Conservation (phyloP, 2,329 filamentous ascomycete genomes). For the Bertia moriformis region DNA sequence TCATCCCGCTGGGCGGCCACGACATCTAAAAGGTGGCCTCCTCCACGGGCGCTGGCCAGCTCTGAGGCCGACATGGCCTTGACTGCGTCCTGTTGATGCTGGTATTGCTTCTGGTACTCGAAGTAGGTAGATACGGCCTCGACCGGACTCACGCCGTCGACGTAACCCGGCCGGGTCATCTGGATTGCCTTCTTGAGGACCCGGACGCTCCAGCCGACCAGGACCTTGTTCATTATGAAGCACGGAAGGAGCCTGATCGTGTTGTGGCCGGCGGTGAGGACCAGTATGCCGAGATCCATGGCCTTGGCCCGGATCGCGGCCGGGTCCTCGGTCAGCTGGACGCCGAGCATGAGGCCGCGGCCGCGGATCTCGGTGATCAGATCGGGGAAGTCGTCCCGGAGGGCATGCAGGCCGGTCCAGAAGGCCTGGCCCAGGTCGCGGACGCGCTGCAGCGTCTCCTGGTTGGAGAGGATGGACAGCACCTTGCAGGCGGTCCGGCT, state of each 20-base stretch:
- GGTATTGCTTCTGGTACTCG: too few relatives aligned
- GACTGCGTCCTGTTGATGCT: too few relatives aligned
- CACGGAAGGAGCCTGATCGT: conserved; percentile 85
- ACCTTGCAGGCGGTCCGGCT: conserved; percentile 50
- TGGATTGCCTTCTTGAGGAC: conserved; percentile 58
- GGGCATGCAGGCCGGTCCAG: conserved; percentile 26
- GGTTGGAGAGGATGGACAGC: conserved; percentile 54
- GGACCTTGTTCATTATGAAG: conserved; percentile 62
- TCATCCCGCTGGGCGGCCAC: too few relatives aligned
- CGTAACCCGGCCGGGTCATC: conserved; percentile 17
- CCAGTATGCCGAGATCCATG: conserved; percentile 69
- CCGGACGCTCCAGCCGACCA: conserved; percentile 64
- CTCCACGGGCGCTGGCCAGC: too few relatives aligned
- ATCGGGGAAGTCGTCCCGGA: conserved; percentile 40
- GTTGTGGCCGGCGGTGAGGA: conserved; percentile 88
- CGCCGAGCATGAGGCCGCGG: conserved; percentile 68
- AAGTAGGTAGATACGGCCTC: too few relatives aligned
- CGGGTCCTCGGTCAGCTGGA: conserved; percentile 67
- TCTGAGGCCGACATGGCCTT: too few relatives aligned
- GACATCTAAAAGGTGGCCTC: too few relatives aligned
- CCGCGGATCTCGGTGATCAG: conserved; percentile 70
- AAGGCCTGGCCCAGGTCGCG: conserved; percentile 45
- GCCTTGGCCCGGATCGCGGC: conserved; percentile 68
- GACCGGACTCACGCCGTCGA: too few relatives aligned
- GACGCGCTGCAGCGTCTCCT: conserved; percentile 56